phyloP scores from a whole-genome alignment of 2,329 filamentous ascomycete genomes.

The Hypoxylon sp. region DNA sequence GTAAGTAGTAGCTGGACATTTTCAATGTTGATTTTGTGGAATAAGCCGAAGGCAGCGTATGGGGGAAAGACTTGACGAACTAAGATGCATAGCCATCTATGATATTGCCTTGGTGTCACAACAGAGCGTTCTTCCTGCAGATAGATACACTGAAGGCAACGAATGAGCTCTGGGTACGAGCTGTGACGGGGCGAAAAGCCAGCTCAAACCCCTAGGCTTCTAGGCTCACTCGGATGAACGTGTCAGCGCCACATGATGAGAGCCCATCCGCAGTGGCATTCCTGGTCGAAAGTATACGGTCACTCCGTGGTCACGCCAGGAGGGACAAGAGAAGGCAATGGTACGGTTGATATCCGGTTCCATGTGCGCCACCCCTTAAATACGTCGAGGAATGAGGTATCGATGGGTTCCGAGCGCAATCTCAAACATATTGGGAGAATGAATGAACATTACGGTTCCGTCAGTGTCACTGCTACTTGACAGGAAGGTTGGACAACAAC shows the following conservation, averaged over 20 bases:
- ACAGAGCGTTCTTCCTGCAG: neutral
- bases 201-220: neutral
- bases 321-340: too few species aligned
- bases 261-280: neutral
- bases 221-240: neutral
- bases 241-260: neutral
- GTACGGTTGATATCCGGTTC: too few species aligned
- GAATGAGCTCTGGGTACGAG: conserved; percentile 7
- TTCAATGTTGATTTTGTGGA: neutral
- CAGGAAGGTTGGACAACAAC: neutral
- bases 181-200: neutral
- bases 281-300: neutral
- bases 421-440: neutral
- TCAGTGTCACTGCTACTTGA: neutral
- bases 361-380: too few species aligned
- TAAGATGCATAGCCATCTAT: conserved; percentile 7
- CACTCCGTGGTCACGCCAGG: too few species aligned
- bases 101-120: neutral
- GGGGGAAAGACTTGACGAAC: neutral
- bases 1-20: too few species aligned
- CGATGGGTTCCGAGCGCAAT: too few species aligned
- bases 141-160: neutral
- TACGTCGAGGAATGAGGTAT: too few species aligned
- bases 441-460: neutral
- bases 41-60: neutral